Evolutionary conservation across 2,329 filamentous ascomycete genomes (phyloP).

Genomic region (Aspergillus flavus): DNA sequence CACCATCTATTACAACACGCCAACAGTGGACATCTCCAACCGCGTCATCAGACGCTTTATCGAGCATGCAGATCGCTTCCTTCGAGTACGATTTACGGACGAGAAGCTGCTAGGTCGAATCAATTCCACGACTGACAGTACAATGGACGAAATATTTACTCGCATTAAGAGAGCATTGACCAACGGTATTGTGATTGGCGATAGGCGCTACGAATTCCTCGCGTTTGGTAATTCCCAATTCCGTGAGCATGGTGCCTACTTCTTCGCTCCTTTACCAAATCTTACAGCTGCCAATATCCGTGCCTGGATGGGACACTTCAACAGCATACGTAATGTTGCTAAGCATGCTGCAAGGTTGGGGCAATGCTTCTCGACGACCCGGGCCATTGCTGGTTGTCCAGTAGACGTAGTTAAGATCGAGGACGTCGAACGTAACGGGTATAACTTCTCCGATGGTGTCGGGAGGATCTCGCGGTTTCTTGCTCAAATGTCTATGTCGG

Average conservation of each 20-base stretch:
- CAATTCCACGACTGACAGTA: conserved; percentile 56
- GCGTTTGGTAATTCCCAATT: conserved; percentile 96
- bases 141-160: conserved; percentile 71
- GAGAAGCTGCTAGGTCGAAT: conserved; percentile 69
- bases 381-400: conserved; percentile 67
- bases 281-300: conserved; percentile 77
- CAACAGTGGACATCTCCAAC: conserved; percentile 83
- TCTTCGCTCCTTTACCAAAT: conserved; percentile 74
- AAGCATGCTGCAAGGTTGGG: conserved; percentile 88
- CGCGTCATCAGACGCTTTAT: conserved; percentile 76
- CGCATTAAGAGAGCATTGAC: conserved; percentile 71
- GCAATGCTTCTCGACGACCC: conserved; percentile 93
- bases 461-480: conserved; percentile 85
- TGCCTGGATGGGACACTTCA: conserved; percentile 82
- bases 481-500: conserved; percentile 70
- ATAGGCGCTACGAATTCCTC: conserved; percentile 82
- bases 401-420: conserved; percentile 61
- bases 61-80: conserved; percentile 73
- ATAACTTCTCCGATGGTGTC: conserved; percentile 87
- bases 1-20: conserved; percentile 75
- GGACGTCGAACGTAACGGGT: conserved; percentile 70
- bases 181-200: conserved; percentile 81
- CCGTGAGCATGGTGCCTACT: conserved; percentile 87
- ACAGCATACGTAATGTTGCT: conserved; percentile 78
- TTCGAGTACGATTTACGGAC: conserved; percentile 87